Evolutionary conservation across 352 stramenopile species (phyloP), one percentile per base, ranked within the genome.

Genomic region (Globisporangium uncinulatum): DNA sequence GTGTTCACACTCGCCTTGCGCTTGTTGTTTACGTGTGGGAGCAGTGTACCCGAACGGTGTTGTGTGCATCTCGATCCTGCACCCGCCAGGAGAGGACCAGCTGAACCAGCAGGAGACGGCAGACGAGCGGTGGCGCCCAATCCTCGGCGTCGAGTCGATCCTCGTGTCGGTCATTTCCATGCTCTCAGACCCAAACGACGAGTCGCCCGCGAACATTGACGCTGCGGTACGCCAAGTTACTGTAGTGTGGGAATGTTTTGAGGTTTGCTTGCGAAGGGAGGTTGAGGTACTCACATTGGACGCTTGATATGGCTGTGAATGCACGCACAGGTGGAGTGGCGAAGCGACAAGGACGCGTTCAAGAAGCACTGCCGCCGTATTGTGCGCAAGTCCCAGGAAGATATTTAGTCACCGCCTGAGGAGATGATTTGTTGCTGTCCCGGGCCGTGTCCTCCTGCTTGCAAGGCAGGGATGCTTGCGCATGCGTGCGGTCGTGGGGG

Each of bases 1-100:
- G 29, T 8, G 1, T 15, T 31, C 43, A 20, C 34, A 61, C 21
- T 42, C 11, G 20, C 0, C 24, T 29, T 29, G 24, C 24, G 24
- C 24, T 1, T 29, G 24, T 42, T 37, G 19, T 56, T 56, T 39
- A 47, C 34, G 8, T 48, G 20, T 51, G 56, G 15, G 11, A 56
- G 29, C 57, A 96, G 97, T 99, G 32, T 99, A 99, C 76, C 67
- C 90, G 50, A 97, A 99, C 66, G 97, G 97, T 13, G 91, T 96
- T 29, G 97, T 99, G 62, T 99, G 97, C 71, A 99, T 99, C 62
- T 99, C 97, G 36, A 99, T 99, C 74, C 77, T 99, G 63, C 97
- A 99, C 73, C 92, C 96, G 45, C 97, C 97, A 56, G 97, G 97
- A 69, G 95, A 98, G 61, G 97, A 99, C 74, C 86, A 94, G 31